A percentile compares a stretch with the other conserved stretches of the same genome.
Conservation (phyloP, 1,284 basidiomycete genomes). For the Cystobasidium sp. region DNA sequence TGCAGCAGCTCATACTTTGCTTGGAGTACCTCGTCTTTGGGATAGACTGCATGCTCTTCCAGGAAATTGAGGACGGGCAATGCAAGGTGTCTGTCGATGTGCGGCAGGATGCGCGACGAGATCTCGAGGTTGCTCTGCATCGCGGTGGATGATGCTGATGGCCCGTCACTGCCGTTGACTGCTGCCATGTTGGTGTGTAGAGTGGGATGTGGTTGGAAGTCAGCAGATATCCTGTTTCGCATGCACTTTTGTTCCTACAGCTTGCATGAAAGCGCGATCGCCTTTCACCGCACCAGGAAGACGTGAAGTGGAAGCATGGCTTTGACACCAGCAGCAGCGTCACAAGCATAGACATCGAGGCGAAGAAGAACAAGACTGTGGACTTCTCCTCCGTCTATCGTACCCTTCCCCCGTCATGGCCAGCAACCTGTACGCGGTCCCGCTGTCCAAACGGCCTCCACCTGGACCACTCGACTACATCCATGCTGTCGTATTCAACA, state of each 20-base stretch:
- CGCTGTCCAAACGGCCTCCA: constrained; percentile 23
- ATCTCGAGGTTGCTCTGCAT: constrained; percentile 63
- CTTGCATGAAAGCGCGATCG: no score
- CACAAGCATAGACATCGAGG: no score
- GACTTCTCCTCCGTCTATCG: no score
- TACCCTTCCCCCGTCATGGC: constrained; percentile 3
- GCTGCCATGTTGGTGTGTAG: constrained; percentile 17
- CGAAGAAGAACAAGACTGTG: no score
- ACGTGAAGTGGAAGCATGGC: no score
- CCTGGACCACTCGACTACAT: constrained; percentile 13
- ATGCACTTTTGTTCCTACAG: background rate
- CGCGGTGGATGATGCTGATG: constrained; percentile 17
- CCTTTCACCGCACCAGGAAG: no score
- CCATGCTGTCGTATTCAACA: constrained; percentile 31
- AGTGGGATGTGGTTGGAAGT: background rate
- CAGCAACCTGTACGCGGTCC: constrained; percentile 17
- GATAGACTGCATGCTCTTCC: constrained; percentile 71
- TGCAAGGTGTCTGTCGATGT: constrained; percentile 91
- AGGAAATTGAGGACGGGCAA: constrained; percentile 91
- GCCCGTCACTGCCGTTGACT: constrained; percentile 15
- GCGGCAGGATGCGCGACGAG: constrained; percentile 66
- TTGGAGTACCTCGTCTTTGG: constrained; percentile 72
- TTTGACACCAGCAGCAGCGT: no score
- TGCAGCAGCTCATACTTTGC: constrained; percentile 97
- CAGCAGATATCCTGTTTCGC: background rate